A percentile compares a stretch with the other conserved stretches of the same genome.
These are phyloP conservation scores for Trypanosoma lewisi DNA, from an alignment of 208 protist genomes.

Conservation along the genomic window DNA sequence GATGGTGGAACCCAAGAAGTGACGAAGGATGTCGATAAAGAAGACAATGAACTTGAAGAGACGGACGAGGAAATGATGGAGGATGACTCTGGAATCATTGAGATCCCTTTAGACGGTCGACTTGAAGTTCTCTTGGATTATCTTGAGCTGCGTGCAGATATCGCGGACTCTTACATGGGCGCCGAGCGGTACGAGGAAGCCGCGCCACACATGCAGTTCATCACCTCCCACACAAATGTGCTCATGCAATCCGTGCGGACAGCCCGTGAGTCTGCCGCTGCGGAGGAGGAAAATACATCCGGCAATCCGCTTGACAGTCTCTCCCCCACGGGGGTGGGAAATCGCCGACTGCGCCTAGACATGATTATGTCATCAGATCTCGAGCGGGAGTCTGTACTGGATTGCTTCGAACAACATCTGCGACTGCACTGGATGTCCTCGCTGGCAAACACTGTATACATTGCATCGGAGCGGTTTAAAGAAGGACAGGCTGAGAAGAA, in stretches of 20 bases:
- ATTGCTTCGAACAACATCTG: conserved; percentile 24
- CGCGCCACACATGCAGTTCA: conserved; percentile 13
- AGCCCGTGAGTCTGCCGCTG: not conserved
- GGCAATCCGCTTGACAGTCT: conserved; percentile 9
- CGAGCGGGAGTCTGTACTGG: conserved; percentile 17
- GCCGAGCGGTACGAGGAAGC: conserved; percentile 19
- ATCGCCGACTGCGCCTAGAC: not conserved
- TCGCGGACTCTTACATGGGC: conserved; percentile 31
- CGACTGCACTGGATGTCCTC: conserved; percentile 26
- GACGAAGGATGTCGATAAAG: not conserved
- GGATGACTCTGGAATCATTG: conserved; percentile 9
- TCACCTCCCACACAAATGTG: conserved; percentile 14
- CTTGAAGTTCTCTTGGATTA: conserved; percentile 32
- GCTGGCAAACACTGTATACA: conserved; percentile 17
- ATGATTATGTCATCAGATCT: not conserved
- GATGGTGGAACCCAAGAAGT: not conserved
- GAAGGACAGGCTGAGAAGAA: conserved; percentile 21
- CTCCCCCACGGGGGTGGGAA: too few relatives aligned
- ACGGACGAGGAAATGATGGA: conserved; percentile 6
- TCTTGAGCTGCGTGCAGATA: conserved; percentile 27
- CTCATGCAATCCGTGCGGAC: conserved; percentile 6
- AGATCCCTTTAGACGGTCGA: conserved; percentile 34
- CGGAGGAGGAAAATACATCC: not conserved
- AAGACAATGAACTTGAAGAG: not conserved
- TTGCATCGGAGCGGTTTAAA: conserved; percentile 13